Conservation (phyloP, 306 rosid species). For the Casuarina equisetifolia region DNA sequence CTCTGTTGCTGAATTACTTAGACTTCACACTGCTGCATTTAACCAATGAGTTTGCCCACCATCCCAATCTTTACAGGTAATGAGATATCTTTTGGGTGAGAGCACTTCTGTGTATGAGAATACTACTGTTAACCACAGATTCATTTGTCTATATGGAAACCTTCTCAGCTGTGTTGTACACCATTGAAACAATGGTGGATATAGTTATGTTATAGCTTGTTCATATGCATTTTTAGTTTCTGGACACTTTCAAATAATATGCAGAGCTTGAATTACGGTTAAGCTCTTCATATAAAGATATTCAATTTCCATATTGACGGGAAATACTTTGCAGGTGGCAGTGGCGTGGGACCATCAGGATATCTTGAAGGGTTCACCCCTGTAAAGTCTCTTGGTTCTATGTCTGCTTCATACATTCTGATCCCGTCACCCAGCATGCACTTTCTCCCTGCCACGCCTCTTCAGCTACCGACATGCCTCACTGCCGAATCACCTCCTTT, state of each 20-base stretch:
- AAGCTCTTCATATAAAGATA: constrained; percentile 1
- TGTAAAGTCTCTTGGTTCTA: constrained; percentile 93
- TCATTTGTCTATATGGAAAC: not conserved
- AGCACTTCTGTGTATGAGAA: not conserved
- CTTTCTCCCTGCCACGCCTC: constrained; percentile 85
- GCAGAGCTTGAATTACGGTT: not conserved
- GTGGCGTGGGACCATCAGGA: constrained; percentile 42
- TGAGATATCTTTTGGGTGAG: no score
- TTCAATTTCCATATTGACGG: constrained; percentile 21
- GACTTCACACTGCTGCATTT: no score
- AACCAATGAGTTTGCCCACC: no score
- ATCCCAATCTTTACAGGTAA: no score
- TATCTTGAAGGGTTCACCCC: constrained; percentile 93
- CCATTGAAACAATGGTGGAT: not conserved
- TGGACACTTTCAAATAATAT: not conserved
- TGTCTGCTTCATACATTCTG: constrained; percentile 72
- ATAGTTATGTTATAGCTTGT: not conserved
- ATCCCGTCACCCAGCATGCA: constrained; percentile 98
- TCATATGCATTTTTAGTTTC: not conserved
- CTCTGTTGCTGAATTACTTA: no score
- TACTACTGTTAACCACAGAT: not conserved
- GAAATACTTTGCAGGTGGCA: constrained; percentile 31
- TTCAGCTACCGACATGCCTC: constrained; percentile 96
- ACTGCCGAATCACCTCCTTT: constrained; percentile 98
- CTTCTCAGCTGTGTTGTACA: not conserved